These are phyloP conservation scores for Paragyromitra xinjiangensis DNA, from an alignment of 495 filamentous ascomycete species.

Conservation along the genomic window DNA sequence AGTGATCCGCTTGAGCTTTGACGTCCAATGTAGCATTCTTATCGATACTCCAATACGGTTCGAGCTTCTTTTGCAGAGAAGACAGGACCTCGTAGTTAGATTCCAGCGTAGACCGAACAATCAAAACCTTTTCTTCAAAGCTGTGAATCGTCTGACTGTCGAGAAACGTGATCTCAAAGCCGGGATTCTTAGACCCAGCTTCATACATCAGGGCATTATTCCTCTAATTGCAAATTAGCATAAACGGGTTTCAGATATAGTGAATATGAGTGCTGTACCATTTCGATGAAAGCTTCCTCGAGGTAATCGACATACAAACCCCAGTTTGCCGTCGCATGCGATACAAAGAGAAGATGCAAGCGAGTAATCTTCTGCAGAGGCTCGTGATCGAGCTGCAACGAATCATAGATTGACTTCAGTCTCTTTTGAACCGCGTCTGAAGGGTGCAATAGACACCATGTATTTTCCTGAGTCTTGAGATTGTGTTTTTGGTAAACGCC, in stretches of 20 bases:
- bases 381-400: background rate
- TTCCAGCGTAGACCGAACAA: background rate
- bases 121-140: conserved; percentile 4
- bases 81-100: background rate
- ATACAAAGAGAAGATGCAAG: conserved; percentile 2
- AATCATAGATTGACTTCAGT: background rate
- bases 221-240: background rate
- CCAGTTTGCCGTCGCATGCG: conserved; percentile 6
- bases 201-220: background rate
- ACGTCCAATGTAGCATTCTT: background rate
- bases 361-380: background rate
- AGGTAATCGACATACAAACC: background rate
- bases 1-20: too few relatives aligned
- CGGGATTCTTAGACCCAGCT: background rate
- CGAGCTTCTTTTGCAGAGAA: background rate
- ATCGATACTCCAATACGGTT: background rate
- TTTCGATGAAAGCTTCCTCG: background rate
- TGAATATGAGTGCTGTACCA: background rate
- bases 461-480: background rate
- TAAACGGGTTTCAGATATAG: background rate
- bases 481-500: conserved; percentile 16
- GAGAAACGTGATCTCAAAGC: background rate
- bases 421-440: background rate
- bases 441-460: conserved; percentile 10
- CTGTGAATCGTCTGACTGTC: background rate